Base-by-base conservation (phyloP, 2,329 filamentous ascomycete species). In the Colletotrichum incanum region DNA sequence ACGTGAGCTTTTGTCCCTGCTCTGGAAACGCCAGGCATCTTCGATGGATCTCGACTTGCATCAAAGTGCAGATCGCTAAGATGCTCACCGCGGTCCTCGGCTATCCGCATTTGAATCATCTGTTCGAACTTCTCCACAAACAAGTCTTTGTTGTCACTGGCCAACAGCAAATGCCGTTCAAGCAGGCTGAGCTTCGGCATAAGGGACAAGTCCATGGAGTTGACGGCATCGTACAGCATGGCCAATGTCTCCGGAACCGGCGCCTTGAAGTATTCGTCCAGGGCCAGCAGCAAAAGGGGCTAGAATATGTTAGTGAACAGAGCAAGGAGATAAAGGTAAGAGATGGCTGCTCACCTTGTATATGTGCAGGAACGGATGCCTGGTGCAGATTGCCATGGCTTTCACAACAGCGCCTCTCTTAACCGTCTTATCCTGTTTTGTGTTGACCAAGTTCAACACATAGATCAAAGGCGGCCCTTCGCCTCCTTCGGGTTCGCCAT, bases 61-160 rank as follows among this genome's bases (percentile, higher is more conserved):
- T 89, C 86, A 26, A 84, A 80, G 14, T 84, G 80, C 72, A 83
- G 80, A 76, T 87, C 80, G 54, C 82, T 64, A 65, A 83, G 73
- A 78, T 81, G 80, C 26, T 84, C 85, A 23, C 83, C 84, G 56
- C 84, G 83, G 74, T 91, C 93, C 74, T 94, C 91, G 16, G 88
- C 88, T 81, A 94, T 91, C 52, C 94, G 91, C 83, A 94, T 93
- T 75, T 95, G 90, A 67, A 98, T 93, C 92, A 98, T 97, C 74
- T 93, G 91, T 82, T 98, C 95, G 77, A 99, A 99, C 80, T 98
- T 99, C 80, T 99, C 96, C 41, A 98, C 90, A 79, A 99, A 99
- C 77, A 99, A 90, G 80, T 99, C 96, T 80, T 97, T 97, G 77
- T 95, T 95, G 77, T 98, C 95, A 79, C 93, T 97, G 11, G 94